These are phyloP conservation scores for Colletotrichum sp. DNA, from an alignment of 2,329 filamentous ascomycete species.

Conservation along the genomic window DNA sequence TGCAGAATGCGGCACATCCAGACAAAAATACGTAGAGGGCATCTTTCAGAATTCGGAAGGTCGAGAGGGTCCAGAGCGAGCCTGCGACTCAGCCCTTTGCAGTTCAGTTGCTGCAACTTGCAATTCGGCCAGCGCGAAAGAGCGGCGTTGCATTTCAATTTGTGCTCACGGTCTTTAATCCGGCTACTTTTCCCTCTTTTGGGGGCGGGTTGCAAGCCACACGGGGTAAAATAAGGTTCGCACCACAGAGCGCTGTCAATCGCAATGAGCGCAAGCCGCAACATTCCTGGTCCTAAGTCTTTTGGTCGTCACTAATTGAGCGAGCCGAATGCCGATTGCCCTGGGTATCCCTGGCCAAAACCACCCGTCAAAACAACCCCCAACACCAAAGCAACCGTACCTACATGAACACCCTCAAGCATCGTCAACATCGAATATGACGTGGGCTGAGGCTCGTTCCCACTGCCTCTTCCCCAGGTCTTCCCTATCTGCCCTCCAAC, in stretches of 20 bases:
- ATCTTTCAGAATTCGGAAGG: background rate
- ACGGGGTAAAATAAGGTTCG: background rate
- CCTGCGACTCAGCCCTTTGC: background rate
- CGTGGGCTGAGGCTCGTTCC: background rate
- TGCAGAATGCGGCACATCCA: background rate
- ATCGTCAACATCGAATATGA: background rate
- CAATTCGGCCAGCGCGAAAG: background rate
- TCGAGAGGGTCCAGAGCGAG: background rate
- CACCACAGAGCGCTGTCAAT: background rate
- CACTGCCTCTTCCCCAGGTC: background rate
- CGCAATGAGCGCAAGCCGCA: background rate
- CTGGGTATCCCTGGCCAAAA: conserved; percentile 6
- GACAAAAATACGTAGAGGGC: conserved; percentile 10
- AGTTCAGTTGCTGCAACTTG: background rate
- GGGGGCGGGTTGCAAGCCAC: background rate
- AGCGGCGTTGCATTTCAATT: background rate
- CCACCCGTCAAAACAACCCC: background rate
- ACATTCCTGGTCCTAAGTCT: background rate
- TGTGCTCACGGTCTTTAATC: background rate
- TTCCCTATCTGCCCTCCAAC: conserved; percentile 45
- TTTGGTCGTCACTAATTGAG: conserved; percentile 2
- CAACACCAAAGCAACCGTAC: background rate
- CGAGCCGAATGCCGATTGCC: conserved; percentile 12
- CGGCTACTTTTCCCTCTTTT: background rate
- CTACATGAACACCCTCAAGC: background rate